Base-by-base conservation (phyloP, 2,329 filamentous ascomycete genomes). In the Falciphora oryzae region DNA sequence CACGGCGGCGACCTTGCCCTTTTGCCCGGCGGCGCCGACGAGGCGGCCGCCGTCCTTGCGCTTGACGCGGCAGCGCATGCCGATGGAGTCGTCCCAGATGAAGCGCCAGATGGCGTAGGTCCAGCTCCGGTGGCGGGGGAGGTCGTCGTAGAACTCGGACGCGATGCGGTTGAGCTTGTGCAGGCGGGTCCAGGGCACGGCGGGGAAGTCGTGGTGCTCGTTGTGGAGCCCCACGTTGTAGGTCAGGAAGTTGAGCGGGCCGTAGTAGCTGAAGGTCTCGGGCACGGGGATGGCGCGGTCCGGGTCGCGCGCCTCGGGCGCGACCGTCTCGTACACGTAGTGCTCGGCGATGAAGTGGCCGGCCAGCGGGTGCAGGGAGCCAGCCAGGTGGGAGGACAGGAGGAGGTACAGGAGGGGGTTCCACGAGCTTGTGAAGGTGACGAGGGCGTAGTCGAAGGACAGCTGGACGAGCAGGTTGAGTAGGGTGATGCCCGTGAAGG, bases 341-440 rank as follows among this genome's bases (percentile, higher is more conserved):
- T 99, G 95, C 80, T 99, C 95, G 65, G 95, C 93, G 77, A 99
- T 99, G 82, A 99, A 99, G 80, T 99, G 95, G 59, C 92, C 95
- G 0, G 95, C 95, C 66, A 94, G 92, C 4, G 95, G 95, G 79
- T 99, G 95, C 38, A 99, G 84, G 60, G 90, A 94, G 50, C 95
- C 95, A 1, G 95, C 95, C 3, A 99, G 85, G 83, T 99, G 98
- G 63, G 91, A 95, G 72, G 90, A 95, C 70, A 96, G 79, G 63
- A 99, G 81, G 57, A 99, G 81, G 81, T 99, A 99, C 68, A 87
- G 84, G 59, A 98, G 74, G 0, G 92, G 84, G 69, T 88, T 84
- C 22, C 53, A 32, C 64, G 80, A 72, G 59, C 89, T 88, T 65
- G 85, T 82, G 63, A 80, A 76, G 66, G 80, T 79, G 60, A 92